Conservation (phyloP, 768 basidiomycete species). For the Suillus subalutaceus region DNA sequence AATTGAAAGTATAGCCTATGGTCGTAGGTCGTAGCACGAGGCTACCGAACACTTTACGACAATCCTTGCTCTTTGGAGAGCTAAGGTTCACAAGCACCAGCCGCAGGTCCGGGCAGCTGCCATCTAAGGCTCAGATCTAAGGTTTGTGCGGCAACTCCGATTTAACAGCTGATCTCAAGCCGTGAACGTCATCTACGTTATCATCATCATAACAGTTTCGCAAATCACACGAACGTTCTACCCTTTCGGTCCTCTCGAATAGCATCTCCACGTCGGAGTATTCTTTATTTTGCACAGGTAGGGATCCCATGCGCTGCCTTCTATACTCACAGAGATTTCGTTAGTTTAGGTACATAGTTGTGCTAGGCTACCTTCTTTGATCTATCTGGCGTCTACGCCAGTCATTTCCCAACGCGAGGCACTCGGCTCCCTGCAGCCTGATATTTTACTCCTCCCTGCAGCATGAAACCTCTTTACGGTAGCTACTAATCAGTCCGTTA, state of each 20-base stretch:
- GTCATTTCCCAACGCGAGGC: conserved; percentile 6
- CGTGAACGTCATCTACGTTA: conserved; percentile 3
- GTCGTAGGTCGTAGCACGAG: conserved; percentile 32
- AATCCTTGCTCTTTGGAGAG: conserved; percentile 9
- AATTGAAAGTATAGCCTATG: conserved; percentile 18
- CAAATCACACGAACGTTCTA: conserved; percentile 4
- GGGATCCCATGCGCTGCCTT: conserved; percentile 21
- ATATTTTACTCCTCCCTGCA: conserved; percentile 18
- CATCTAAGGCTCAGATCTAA: conserved; percentile 29
- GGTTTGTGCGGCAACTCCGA: conserved; percentile 35
- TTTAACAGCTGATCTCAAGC: conserved; percentile 27
- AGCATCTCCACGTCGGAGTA: conserved; percentile 25
- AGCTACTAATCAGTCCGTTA: conserved; percentile 11
- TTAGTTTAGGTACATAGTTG: conserved; percentile 2
- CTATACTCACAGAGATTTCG: conserved; percentile 31
- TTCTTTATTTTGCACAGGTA: conserved; percentile 26
- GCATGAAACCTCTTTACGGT: conserved; percentile 15
- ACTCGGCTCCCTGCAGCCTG: conserved; percentile 11
- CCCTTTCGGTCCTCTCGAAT: conserved; percentile 18
- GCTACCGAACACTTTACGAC: conserved; percentile 14
- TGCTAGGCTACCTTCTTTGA: conserved; percentile 3
- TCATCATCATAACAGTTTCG: background rate
- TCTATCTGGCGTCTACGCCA: background rate
- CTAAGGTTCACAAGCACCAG: conserved; percentile 2
- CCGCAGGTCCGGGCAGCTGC: background rate